These are phyloP conservation scores for Violaceomyces palustris DNA, from an alignment of 1,284 basidiomycete species.

Conservation along the genomic window DNA sequence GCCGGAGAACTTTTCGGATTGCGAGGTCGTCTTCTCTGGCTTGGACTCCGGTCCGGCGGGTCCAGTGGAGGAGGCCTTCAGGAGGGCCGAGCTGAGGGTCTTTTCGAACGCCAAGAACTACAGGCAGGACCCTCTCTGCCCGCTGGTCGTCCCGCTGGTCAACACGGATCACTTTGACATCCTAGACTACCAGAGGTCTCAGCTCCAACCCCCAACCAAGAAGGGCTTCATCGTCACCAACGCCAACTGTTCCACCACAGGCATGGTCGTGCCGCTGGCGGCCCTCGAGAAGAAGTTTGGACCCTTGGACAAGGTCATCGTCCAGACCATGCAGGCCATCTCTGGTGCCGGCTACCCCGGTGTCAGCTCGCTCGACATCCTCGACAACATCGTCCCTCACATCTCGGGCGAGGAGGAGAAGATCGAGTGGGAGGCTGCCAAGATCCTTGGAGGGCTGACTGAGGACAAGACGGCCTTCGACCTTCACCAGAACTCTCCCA, in stretches of 20 bases:
- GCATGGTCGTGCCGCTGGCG: constrained; percentile 81
- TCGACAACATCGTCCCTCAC: constrained; percentile 94
- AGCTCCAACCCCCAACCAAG: constrained; percentile 58
- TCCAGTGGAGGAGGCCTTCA: constrained; percentile 84
- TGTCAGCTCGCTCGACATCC: constrained; percentile 79
- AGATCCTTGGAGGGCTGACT: constrained; percentile 72
- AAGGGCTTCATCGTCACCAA: constrained; percentile 97
- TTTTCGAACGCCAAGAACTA: constrained; percentile 99
- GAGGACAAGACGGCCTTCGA: constrained; percentile 62
- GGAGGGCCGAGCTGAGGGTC: constrained; percentile 79
- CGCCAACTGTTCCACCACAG: constrained; percentile 97
- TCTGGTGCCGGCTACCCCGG: constrained; percentile 96
- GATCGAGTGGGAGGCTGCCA: constrained; percentile 96
- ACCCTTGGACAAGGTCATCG: constrained; percentile 79
- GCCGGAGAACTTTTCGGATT: constrained; percentile 72
- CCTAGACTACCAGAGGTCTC: constrained; percentile 69
- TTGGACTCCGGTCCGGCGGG: constrained; percentile 90
- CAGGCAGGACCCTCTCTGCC: constrained; percentile 87
- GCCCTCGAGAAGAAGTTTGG: constrained; percentile 91
- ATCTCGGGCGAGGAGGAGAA: constrained; percentile 85
- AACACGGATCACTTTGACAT: constrained; percentile 84
- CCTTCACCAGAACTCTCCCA: constrained; percentile 71
- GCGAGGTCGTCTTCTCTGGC: constrained; percentile 87
- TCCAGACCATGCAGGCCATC: constrained; percentile 96
- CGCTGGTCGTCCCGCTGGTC: constrained; percentile 92